Evolutionary conservation across 176 grass and related monocot genomes (phyloP), one percentile per base, ranked within the genome.

Genomic region (Bothriochloa decipiens): DNA sequence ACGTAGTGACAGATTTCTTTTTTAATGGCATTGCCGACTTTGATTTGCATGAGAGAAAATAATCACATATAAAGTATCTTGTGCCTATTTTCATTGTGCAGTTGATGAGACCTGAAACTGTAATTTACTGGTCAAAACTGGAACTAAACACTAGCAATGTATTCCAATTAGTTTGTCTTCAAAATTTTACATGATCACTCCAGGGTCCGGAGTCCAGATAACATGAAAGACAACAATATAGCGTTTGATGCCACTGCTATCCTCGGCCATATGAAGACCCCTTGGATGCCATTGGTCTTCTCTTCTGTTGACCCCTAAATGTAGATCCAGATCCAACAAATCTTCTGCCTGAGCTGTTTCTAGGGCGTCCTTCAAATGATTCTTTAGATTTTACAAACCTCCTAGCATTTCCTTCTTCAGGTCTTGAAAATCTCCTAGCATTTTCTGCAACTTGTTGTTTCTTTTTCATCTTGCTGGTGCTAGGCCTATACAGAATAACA

Each of bases 401-500:
- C 14, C 22, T 68, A 11, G 40, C 57, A 55, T 45, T 88, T 78
- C 64, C 87, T 80, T 73, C 70, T 83, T 78, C n/a, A 55, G 23
- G 75, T 84, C 53, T 84, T 69, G 72, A 58, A 65, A 74, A 89
- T 70, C 80, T 92, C 18, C 16, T 68, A 8, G 47, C 57, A 74
- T 61, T 88, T 78, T 82, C 89, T 74, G 82, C 37, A 60, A 64
- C 71, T 52, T 90, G 76, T 41, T 86, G 83, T 53, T 75, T 88
- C 81, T 91, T 96, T 80, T 89, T 90, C 91, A 96, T 95, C 86
- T 98, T 98, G 83, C 89, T 92, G 74, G 86, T 83, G 89, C 96
- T 98, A 62, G 93, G 96, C 65, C 89, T 80, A 68, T 98, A 98
- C 45, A 98, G 91, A 87, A 98, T 98, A 20, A 98, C 80, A 2